Conservation (phyloP, 2,329 filamentous ascomycete species). For the Apiospora arundinis region DNA sequence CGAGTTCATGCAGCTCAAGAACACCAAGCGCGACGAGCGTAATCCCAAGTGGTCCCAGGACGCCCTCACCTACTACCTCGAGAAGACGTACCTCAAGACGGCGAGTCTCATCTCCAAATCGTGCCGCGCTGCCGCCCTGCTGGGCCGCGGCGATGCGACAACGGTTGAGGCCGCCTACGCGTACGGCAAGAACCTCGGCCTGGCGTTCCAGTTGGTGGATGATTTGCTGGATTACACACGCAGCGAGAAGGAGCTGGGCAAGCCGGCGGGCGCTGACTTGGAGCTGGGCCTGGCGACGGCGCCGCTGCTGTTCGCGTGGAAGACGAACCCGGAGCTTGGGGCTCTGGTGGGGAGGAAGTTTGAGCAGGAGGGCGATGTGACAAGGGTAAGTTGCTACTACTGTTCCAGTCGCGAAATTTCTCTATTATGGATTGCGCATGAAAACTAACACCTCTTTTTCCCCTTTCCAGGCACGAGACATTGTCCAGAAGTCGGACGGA, state of each 20-base stretch:
- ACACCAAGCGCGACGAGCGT: conserved; percentile 86
- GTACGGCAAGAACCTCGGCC: conserved; percentile 90
- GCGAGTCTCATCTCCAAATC: conserved; percentile 96
- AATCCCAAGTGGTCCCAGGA: conserved; percentile 88
- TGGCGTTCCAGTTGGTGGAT: conserved; percentile 97
- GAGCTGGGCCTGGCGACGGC: conserved; percentile 94
- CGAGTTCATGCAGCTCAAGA: conserved; percentile 99
- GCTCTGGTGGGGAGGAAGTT: conserved; percentile 93
- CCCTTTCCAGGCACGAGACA: conserved; percentile 73
- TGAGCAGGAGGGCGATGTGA: conserved; percentile 79
- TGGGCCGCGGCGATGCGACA: conserved; percentile 76
- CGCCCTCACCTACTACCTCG: conserved; percentile 89
- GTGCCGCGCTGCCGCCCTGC: conserved; percentile 85
- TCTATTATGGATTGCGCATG: neutral
- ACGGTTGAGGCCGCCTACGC: conserved; percentile 90
- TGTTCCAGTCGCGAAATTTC: neutral
- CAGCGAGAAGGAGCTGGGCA: conserved; percentile 83
- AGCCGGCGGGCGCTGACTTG: conserved; percentile 92
- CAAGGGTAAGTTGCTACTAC: conserved; percentile 68
- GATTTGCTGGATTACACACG: conserved; percentile 98
- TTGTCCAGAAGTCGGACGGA: conserved; percentile 84
- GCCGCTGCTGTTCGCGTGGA: conserved; percentile 94
- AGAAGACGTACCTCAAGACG: conserved; percentile 98
- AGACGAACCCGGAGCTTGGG: conserved; percentile 82
- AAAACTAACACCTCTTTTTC: conserved; percentile 24